These are phyloP conservation scores for Ophiobolus disseminans DNA, from an alignment of 2,329 filamentous ascomycete species.

Conservation along the genomic window DNA sequence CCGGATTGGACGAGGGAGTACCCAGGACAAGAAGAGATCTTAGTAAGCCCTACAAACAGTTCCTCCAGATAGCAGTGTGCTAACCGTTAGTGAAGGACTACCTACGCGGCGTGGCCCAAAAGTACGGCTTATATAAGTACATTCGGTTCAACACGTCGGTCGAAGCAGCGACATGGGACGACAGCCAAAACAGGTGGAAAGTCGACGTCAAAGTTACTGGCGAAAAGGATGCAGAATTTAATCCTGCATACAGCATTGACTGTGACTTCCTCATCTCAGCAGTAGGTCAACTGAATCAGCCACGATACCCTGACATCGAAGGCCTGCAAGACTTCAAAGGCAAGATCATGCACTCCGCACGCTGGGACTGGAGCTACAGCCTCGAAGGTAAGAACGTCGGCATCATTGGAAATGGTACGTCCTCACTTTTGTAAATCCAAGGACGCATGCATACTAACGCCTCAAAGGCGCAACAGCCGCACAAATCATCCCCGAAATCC, in stretches of 20 bases:
- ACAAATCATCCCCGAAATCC: slow-evolving; percentile 66
- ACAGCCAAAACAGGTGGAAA: slow-evolving; percentile 59
- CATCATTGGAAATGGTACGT: slow-evolving; percentile 64
- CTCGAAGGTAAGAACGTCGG: slow-evolving; percentile 63
- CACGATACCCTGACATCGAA: slow-evolving; percentile 57
- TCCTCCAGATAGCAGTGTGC: not conserved
- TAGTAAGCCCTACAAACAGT: slow-evolving; percentile 41
- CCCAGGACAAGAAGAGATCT: slow-evolving; percentile 66
- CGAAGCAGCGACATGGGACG: slow-evolving; percentile 62
- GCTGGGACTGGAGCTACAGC: slow-evolving; percentile 67
- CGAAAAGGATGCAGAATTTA: slow-evolving; percentile 64
- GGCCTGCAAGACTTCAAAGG: slow-evolving; percentile 59
- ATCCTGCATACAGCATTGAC: slow-evolving; percentile 59
- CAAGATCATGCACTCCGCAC: slow-evolving; percentile 63
- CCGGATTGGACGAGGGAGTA: slow-evolving; percentile 65
- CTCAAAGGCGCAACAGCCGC: slow-evolving; percentile 60
- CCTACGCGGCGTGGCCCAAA: slow-evolving; percentile 60
- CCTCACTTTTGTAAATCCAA: not conserved
- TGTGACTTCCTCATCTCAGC: slow-evolving; percentile 65
- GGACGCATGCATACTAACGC: slow-evolving; percentile 6
- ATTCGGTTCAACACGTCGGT: slow-evolving; percentile 65
- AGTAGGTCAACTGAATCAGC: slow-evolving; percentile 66
- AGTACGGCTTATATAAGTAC: slow-evolving; percentile 63
- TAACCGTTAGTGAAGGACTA: slow-evolving; percentile 48
- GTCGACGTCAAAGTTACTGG: slow-evolving; percentile 57